phyloP scores from a whole-genome alignment of 345 rosid species.

The Lumnitzera racemosa region DNA sequence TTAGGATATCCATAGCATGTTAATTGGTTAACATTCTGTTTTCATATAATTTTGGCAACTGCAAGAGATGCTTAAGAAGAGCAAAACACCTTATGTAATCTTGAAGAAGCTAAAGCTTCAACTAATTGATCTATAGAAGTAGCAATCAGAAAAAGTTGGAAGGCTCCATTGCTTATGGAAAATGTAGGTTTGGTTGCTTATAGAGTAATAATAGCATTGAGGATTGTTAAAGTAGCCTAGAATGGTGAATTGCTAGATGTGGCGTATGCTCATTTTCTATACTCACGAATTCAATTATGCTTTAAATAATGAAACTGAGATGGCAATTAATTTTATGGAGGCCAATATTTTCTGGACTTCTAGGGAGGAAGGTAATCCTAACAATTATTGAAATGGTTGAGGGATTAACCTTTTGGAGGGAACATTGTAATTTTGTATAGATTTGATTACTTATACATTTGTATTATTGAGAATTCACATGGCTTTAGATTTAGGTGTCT shows the following conservation, averaged over 20 bases:
- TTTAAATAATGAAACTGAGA: too few relatives aligned
- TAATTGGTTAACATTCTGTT: background rate
- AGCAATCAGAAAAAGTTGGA: constrained; percentile 45
- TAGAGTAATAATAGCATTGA: constrained; percentile 57
- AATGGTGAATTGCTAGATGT: constrained; percentile 23
- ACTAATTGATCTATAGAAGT: constrained; percentile 32
- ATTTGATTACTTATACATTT: constrained; percentile 29
- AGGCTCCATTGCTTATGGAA: constrained; percentile 65
- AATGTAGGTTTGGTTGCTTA: constrained; percentile 75
- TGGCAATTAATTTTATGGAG: too few relatives aligned
- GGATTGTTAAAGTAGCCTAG: constrained; percentile 59
- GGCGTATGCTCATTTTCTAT: constrained; percentile 19
- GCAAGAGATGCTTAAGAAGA: constrained; percentile 45
- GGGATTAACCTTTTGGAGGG: background rate
- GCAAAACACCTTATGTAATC: constrained; percentile 25
- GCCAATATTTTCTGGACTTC: constrained; percentile 4
- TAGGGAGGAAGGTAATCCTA: constrained; percentile 10
- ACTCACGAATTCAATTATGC: constrained; percentile 8
- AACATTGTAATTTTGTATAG: constrained; percentile 32
- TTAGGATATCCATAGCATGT: too few relatives aligned
- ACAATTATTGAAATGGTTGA: background rate
- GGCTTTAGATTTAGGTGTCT: constrained; percentile 11
- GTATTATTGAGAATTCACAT: constrained; percentile 32
- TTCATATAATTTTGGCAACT: constrained; percentile 31
- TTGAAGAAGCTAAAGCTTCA: constrained; percentile 43